Percentiles rank a stretch among this genome's conserved stretches.
Conservation (phyloP, 108 stramenopile genomes). For the Schizochytrium sp. region DNA sequence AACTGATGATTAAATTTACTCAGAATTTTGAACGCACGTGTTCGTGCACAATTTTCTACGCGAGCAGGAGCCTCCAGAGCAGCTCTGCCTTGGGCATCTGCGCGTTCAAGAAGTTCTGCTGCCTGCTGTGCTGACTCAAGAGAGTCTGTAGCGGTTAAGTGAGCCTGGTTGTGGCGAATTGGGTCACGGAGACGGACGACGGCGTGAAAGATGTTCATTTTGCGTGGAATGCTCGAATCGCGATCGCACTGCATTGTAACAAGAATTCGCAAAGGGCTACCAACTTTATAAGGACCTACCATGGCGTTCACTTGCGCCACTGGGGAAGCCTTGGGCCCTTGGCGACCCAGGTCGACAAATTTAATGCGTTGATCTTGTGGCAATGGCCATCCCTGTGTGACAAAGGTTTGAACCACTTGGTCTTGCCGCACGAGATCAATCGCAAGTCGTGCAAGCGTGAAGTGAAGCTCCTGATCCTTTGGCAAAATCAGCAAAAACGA, state of each 20-base stretch:
- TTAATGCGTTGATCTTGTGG: neutral
- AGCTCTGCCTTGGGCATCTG: neutral
- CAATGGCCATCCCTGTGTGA: neutral
- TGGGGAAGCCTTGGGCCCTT: neutral
- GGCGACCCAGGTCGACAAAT: neutral
- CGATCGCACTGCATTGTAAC: neutral
- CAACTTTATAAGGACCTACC: neutral
- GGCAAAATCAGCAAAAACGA: neutral
- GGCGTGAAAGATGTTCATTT: neutral
- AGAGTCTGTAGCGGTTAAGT: no score
- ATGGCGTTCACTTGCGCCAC: neutral
- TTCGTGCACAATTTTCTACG: constrained; percentile 27
- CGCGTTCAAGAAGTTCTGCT: constrained; percentile 1
- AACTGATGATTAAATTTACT: constrained; percentile 24
- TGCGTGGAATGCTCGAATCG: constrained; percentile 26
- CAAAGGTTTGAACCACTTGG: constrained; percentile 30
- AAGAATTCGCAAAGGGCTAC: neutral
- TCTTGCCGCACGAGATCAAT: neutral
- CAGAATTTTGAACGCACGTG: constrained; percentile 11
- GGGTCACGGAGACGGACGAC: constrained; percentile 17
- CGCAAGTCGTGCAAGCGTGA: neutral
- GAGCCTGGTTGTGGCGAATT: neutral
- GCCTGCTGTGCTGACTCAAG: neutral
- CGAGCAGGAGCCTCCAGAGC: constrained; percentile 29
- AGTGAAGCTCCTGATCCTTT: neutral